Base-by-base conservation (phyloP, 305 asterid species). In the Fraxinus latifolia region DNA sequence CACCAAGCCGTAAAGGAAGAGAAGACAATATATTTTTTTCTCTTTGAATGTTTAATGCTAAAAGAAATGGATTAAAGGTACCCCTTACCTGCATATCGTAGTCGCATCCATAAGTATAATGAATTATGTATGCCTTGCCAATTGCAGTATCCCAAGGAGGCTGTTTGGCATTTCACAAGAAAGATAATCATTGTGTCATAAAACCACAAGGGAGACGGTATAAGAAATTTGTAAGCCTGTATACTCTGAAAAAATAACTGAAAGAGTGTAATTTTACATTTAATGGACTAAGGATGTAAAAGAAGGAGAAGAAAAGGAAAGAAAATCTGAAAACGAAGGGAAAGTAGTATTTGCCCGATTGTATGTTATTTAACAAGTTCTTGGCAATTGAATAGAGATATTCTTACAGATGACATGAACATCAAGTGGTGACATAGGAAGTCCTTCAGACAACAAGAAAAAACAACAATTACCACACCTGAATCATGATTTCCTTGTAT, bases 41-140 rank as follows among this genome's bases (percentile, higher is more conserved):
- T 42, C 15, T 3, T 14, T 44, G 55, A 44, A 27, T 73, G 53
- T 21, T 25, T 79, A 34, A 36, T 74, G 37, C 39, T 34, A 44
- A 33, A 62, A 33, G 47, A 68, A 17, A 14, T 23, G 21, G 82
- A 33, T 58, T 17, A 21, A 29, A 67, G 6, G 15, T 62, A 55
- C 42, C 74, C 55, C 55, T 14, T 90, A 95, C 98, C 97, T 93
- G 84, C 84, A 92, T 81, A 88, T 93, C 91, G 58, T 89, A 95
- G 90, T 95, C 98, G 68, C 98, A 95, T 83, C 98, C 98, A 68
- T 93, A 95, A 27, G 98, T 95, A 85, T 91, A 95, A 82, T 95
- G 98, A 80, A 95, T 93, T 84, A 95, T 88, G 91, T 87, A 92
- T 32, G 96, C 80, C 83, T 90, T 91, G 67, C 97, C 94, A 3